A percentile compares a stretch with the other conserved stretches of the same genome.
phyloP scores from a whole-genome alignment of 495 filamentous ascomycete genomes.

The Pyronema domesticum region DNA sequence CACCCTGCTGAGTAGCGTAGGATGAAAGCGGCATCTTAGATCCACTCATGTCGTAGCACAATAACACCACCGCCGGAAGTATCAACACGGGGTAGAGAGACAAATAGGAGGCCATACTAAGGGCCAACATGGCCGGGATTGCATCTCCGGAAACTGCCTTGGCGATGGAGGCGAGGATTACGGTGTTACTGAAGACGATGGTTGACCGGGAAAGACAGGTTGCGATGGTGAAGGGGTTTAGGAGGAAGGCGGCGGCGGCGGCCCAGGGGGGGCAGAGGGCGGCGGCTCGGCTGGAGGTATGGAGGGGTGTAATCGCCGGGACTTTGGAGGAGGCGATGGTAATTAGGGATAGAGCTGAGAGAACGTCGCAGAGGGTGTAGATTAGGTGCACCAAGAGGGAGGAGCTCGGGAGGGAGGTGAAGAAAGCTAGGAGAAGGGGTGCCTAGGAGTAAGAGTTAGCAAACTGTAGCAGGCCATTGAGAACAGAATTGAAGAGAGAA shows the following conservation, averaged over 20 bases:
- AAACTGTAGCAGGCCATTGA: background rate
- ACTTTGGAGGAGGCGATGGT: slow-evolving; percentile 70
- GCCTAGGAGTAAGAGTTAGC: slow-evolving; percentile 34
- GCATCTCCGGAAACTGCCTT: slow-evolving; percentile 61
- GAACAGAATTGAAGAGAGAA: background rate
- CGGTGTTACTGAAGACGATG: slow-evolving; percentile 74
- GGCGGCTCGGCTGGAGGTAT: slow-evolving; percentile 58
- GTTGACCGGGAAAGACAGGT: slow-evolving; percentile 87
- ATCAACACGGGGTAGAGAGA: slow-evolving; percentile 81
- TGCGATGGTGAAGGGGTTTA: slow-evolving; percentile 88
- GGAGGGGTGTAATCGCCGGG: slow-evolving; percentile 50
- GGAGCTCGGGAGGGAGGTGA: slow-evolving; percentile 63
- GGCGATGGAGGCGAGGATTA: slow-evolving; percentile 66
- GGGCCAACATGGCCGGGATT: slow-evolving; percentile 62
- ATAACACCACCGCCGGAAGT: slow-evolving; percentile 61
- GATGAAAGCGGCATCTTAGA: slow-evolving; percentile 7
- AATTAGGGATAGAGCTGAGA: slow-evolving; percentile 67
- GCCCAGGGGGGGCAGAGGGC: slow-evolving; percentile 58
- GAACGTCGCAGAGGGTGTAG: slow-evolving; percentile 64
- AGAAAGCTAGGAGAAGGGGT: slow-evolving; percentile 75
- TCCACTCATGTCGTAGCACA: slow-evolving; percentile 55
- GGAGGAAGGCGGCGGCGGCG: slow-evolving; percentile 73
- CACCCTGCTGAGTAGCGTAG: slow-evolving; percentile 37
- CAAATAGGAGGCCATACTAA: slow-evolving; percentile 75
- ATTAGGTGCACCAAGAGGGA: slow-evolving; percentile 56